phyloP scores from a whole-genome alignment of 768 basidiomycete species.

The Gautieria morchelliformis region DNA sequence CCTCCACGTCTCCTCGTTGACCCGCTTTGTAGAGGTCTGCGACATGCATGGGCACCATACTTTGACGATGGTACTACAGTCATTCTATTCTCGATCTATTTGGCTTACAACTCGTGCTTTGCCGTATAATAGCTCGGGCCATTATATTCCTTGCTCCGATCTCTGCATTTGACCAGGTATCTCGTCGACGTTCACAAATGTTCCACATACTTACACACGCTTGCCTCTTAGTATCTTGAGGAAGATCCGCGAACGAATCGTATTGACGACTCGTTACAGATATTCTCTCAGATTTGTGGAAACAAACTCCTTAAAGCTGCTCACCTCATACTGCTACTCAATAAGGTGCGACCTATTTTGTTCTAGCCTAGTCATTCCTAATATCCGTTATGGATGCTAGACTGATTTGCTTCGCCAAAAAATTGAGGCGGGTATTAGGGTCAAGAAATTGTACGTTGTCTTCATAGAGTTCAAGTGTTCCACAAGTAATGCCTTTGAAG shows the following conservation, averaged over 20 bases:
- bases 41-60: conserved; percentile 76
- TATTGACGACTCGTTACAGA: conserved; percentile 72
- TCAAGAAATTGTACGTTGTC: conserved; percentile 15
- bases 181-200: neutral
- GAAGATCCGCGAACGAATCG: conserved; percentile 74
- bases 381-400: neutral
- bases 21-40: conserved; percentile 13
- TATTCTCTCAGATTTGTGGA: conserved; percentile 66
- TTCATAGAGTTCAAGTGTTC: neutral
- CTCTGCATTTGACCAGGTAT: conserved; percentile 78
- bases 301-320: conserved; percentile 66
- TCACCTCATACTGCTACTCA: conserved; percentile 66
- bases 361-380: neutral
- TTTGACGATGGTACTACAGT: conserved; percentile 61
- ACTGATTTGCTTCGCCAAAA: conserved; percentile 16
- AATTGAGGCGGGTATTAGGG: conserved; percentile 13
- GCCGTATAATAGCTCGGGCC: conserved; percentile 47
- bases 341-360: conserved; percentile 45
- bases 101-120: neutral
- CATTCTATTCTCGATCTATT: neutral
- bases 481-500: neutral
- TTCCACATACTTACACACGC: neutral
- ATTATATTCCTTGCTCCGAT: conserved; percentile 84
- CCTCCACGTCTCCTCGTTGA: conserved; percentile 1
- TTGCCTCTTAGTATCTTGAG: conserved; percentile 54